Evolutionary conservation across 345 rosid species (phyloP).

Genomic region (Acer negundo): DNA sequence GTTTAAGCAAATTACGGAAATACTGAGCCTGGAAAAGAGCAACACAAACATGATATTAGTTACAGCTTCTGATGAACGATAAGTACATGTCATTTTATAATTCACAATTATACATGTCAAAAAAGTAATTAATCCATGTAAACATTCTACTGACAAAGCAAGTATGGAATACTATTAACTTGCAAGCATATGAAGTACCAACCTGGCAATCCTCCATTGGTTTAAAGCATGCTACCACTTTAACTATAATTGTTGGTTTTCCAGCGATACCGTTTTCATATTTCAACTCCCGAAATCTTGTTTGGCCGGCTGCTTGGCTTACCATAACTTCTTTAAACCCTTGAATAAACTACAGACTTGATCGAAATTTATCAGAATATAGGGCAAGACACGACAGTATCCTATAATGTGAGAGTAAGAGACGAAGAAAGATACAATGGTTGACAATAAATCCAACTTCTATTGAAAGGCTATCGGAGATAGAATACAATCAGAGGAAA

Average conservation of each 20-base stretch:
- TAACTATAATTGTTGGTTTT: conserved; percentile 74
- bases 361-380: conserved; percentile 15
- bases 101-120: neutral
- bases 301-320: conserved; percentile 96
- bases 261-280: conserved; percentile 90
- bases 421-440: conserved; percentile 7
- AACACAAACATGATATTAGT: conserved; percentile 23
- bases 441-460: conserved; percentile 12
- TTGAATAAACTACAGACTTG: conserved; percentile 24
- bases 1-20: conserved; percentile 96
- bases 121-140: neutral
- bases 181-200: conserved; percentile 25
- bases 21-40: conserved; percentile 78
- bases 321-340: conserved; percentile 78
- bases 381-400: conserved; percentile 17
- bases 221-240: conserved; percentile 95
- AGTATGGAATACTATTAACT: neutral
- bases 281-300: conserved; percentile 90
- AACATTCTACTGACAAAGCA: neutral
- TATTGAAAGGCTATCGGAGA: neutral
- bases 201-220: conserved; percentile 99
- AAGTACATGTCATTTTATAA: neutral
- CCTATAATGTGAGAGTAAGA: conserved; percentile 10
- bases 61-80: neutral
- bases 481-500: conserved; percentile 7